These are phyloP conservation scores for Neopestalotiopsis sp. DNA, from an alignment of 2,329 filamentous ascomycete species.

Conservation along the genomic window DNA sequence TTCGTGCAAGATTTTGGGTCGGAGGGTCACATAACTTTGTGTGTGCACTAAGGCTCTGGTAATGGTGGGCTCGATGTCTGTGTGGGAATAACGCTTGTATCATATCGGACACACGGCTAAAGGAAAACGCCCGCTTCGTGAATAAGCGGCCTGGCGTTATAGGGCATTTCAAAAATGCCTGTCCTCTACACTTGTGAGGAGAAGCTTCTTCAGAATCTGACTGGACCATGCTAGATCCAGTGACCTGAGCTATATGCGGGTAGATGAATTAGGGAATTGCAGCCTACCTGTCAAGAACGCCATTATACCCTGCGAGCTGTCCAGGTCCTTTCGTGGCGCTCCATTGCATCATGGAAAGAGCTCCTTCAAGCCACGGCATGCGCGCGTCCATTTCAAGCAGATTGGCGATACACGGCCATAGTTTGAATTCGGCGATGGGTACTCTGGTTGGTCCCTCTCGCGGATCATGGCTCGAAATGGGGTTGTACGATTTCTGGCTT, in stretches of 20 bases:
- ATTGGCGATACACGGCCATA: slow-evolving; percentile 76
- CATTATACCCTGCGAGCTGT: slow-evolving; percentile 73
- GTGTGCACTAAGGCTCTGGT: neutral
- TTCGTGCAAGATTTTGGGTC: neutral
- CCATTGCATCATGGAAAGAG: slow-evolving; percentile 77
- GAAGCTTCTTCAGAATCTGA: slow-evolving; percentile 36
- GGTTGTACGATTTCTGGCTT: slow-evolving; percentile 28
- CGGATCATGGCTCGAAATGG: slow-evolving; percentile 24
- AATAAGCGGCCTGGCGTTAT: neutral
- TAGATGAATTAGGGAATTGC: slow-evolving; percentile 35
- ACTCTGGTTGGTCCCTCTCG: slow-evolving; percentile 44
- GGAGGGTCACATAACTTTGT: slow-evolving; percentile 6
- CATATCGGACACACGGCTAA: neutral
- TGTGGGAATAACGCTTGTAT: neutral
- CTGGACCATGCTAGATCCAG: slow-evolving; percentile 46
- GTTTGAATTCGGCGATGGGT: slow-evolving; percentile 76
- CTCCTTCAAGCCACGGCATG: slow-evolving; percentile 89
- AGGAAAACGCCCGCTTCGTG: neutral
- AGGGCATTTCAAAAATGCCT: slow-evolving; percentile 23
- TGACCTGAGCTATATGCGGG: slow-evolving; percentile 52
- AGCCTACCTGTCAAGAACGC: slow-evolving; percentile 88
- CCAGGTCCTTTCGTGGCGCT: slow-evolving; percentile 76
- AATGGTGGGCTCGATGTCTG: neutral
- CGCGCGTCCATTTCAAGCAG: slow-evolving; percentile 75
- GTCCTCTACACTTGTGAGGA: slow-evolving; percentile 19